Base-by-base conservation (phyloP, 2,329 filamentous ascomycete species). In the Botrytis medusae region DNA sequence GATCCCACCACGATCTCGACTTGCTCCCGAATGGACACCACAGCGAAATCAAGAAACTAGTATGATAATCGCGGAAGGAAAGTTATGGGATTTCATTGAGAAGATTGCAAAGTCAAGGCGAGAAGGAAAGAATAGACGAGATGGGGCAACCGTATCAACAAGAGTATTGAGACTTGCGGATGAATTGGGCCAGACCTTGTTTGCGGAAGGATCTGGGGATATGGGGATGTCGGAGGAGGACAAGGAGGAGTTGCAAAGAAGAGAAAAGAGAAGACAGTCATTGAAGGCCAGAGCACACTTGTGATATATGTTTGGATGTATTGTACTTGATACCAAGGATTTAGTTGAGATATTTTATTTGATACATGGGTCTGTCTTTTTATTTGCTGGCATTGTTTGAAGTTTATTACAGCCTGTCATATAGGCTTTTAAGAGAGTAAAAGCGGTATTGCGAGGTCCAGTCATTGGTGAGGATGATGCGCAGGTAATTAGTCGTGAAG, bases 41-140 rank as follows among this genome's bases (percentile, higher is more conserved):
- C 82, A 86, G 12, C 87, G 95, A 42, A 90, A 95, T 78, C 82
- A 83, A 0, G 75, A 81, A 16, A 92, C 87, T 0, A 90, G 89
- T 22, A 84, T 82, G 4, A 86, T 98, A 0, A 80, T 90, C 4
- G 87, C 93, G 0, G 86, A 91, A 25, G 96, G 95, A 0, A 89
- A 90, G 74, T 84, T 99, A 10, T 99, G 96, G 96, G 90, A 94
- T 72, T 97, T 98, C 79, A 95, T 92, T 7, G 94, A 97, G 81
- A 88, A 91, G 80, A 97, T 99, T 76, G 93, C 94, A 12, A 87
- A 89, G 68, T 93, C 90, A 62, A 87, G 96, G 46, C 87, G 95
- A 61, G 96, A 98, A 84, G 96, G 96, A 14, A 99, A 98, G 88
- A 98, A 98, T 81, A 86, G 96, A 34, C 88, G 95, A n/a, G 96